These are phyloP conservation scores for Candida maris DNA, from an alignment of 805 yeast genomes.

Conservation along the genomic window DNA sequence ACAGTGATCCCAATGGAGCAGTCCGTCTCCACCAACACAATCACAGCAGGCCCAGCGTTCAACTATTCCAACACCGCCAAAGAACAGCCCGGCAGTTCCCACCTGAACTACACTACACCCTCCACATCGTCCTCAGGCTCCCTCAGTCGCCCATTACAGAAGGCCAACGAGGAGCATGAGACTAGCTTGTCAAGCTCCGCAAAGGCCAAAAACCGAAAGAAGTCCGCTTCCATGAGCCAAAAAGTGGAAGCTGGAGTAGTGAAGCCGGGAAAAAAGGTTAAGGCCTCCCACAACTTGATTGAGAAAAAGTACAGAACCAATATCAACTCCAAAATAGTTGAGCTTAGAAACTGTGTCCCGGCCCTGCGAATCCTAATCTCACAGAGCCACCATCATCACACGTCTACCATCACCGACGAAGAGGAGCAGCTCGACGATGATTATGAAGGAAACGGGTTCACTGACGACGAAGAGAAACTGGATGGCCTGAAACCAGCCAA, in stretches of 20 bases:
- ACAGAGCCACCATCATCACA: slow-evolving; percentile 37
- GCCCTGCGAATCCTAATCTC: slow-evolving; percentile 50
- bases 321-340: slow-evolving; percentile 69
- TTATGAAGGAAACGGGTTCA: slow-evolving; percentile 50
- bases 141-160: neutral
- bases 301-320: slow-evolving; percentile 81
- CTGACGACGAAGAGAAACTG: slow-evolving; percentile 51
- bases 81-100: slow-evolving; percentile 7
- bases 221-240: slow-evolving; percentile 6
- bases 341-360: slow-evolving; percentile 77
- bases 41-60: slow-evolving; percentile 20
- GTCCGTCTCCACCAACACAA: slow-evolving; percentile 28
- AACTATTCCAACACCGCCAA: neutral
- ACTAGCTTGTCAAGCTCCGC: slow-evolving; percentile 1
- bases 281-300: slow-evolving; percentile 75
- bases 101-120: slow-evolving; percentile 13
- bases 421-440: slow-evolving; percentile 44
- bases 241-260: slow-evolving; percentile 8
- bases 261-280: slow-evolving; percentile 39
- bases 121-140: slow-evolving; percentile 11
- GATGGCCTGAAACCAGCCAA: slow-evolving; percentile 77
- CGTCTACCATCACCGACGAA: slow-evolving; percentile 27
- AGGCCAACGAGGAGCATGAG: slow-evolving; percentile 3
- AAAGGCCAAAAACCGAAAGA: slow-evolving; percentile 4
- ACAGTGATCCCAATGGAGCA: slow-evolving; percentile 27